phyloP scores from a whole-genome alignment of 2,329 filamentous ascomycete genomes.

The Arthrobotrys megalospora region DNA sequence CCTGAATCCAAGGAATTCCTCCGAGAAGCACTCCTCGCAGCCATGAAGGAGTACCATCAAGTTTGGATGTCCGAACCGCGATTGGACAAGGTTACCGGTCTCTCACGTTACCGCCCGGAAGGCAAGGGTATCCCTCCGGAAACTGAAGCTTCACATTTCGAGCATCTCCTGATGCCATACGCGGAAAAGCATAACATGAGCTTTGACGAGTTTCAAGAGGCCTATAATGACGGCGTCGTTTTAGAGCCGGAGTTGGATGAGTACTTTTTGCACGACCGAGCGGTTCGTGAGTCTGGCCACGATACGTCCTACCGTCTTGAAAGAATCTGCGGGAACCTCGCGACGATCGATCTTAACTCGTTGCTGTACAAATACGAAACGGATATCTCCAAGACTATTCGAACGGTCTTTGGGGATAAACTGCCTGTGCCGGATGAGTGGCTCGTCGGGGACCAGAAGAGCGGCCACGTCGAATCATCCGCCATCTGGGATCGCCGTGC shows the following conservation, averaged over 20 bases:
- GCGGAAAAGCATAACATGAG: constrained; percentile 85
- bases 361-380: constrained; percentile 97
- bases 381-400: constrained; percentile 90
- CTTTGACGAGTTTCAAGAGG: constrained; percentile 86
- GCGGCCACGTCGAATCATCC: constrained; percentile 83
- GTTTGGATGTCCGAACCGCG: constrained; percentile 88
- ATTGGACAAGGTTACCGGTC: constrained; percentile 80
- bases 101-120: constrained; percentile 87
- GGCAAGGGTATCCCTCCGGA: constrained; percentile 90
- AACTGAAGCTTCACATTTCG: constrained; percentile 89
- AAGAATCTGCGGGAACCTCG: constrained; percentile 86
- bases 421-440: constrained; percentile 87
- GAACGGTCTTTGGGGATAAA: constrained; percentile 84
- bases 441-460: constrained; percentile 76
- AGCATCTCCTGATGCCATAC: constrained; percentile 85
- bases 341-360: constrained; percentile 94
- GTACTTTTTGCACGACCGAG: constrained; percentile 96
- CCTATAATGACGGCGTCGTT: constrained; percentile 85
- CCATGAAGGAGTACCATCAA: constrained; percentile 95
- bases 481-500: constrained; percentile 91
- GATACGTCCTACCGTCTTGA: constrained; percentile 96
- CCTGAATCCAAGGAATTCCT: constrained; percentile 86
- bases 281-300: constrained; percentile 95
- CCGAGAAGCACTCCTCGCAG: constrained; percentile 82
- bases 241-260: constrained; percentile 90